Conservation (phyloP, 2,329 filamentous ascomycete genomes). For the Furcasterigmium furcatum region DNA sequence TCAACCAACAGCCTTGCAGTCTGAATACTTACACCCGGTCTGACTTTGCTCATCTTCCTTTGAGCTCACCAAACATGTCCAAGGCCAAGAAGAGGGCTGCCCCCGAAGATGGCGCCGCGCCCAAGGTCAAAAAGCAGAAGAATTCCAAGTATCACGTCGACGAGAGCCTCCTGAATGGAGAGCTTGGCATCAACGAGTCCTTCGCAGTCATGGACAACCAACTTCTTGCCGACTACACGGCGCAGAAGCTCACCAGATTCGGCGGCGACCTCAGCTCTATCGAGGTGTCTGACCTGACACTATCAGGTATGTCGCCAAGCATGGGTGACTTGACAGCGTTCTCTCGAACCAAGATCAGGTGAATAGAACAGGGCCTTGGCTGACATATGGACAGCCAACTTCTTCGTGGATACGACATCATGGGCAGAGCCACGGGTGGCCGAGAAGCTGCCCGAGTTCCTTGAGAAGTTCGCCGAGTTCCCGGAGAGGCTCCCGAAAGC, state of each 20-base stretch:
- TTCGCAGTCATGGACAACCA: slow-evolving; percentile 81
- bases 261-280: slow-evolving; percentile 77
- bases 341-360: too few species aligned
- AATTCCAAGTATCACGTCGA: slow-evolving; percentile 49
- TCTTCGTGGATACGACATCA: slow-evolving; percentile 75
- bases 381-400: slow-evolving; percentile 49
- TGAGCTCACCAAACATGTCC: slow-evolving; percentile 23
- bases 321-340: too few species aligned
- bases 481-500: slow-evolving; percentile 59
- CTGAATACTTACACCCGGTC: too few species aligned
- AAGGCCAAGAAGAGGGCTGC: slow-evolving; percentile 54
- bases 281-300: slow-evolving; percentile 77
- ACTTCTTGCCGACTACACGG: slow-evolving; percentile 81
- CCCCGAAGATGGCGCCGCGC: slow-evolving; percentile 37
- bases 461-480: slow-evolving; percentile 64
- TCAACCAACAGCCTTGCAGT: too few species aligned
- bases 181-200: slow-evolving; percentile 74
- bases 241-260: slow-evolving; percentile 73
- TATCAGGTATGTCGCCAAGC: too few species aligned
- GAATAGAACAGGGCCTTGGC: background rate
- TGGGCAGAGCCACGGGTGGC: slow-evolving; percentile 66
- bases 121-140: slow-evolving; percentile 51
- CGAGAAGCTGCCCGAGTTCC: slow-evolving; percentile 72
- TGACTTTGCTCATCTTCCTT: background rate
- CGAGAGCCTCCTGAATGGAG: slow-evolving; percentile 58